A percentile compares a stretch with the other conserved stretches of the same genome.
Conservation (phyloP, 108 stramenopile species). For the Tribonema minus region DNA sequence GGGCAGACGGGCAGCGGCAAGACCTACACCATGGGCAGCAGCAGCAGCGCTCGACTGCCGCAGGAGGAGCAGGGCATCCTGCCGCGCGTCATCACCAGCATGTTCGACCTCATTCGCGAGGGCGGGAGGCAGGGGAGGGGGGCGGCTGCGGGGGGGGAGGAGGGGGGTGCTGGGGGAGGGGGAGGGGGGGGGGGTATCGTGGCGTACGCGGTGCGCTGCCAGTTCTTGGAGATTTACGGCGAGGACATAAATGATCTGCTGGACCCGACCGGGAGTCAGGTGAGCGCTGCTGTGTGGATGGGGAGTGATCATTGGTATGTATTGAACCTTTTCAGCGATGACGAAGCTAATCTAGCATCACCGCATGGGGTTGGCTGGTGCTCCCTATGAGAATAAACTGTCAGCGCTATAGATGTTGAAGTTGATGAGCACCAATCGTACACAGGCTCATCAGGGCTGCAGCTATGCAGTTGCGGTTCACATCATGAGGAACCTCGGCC, state of each 20-base stretch:
- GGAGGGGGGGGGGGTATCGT: neutral
- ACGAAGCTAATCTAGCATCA: too few species aligned
- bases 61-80: constrained; percentile 52
- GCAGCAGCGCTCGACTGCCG: constrained; percentile 49
- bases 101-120: constrained; percentile 42
- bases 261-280: constrained; percentile 44
- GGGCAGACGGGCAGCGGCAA: constrained; percentile 60
- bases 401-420: too few species aligned
- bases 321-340: too few species aligned
- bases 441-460: too few species aligned
- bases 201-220: constrained; percentile 39
- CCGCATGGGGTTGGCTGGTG: too few species aligned
- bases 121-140: too few species aligned
- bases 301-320: too few species aligned
- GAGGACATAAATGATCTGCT: constrained; percentile 60
- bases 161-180: neutral
- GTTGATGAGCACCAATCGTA: too few species aligned
- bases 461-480: too few species aligned
- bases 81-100: constrained; percentile 45
- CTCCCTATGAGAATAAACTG: too few species aligned
- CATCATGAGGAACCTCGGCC: too few species aligned
- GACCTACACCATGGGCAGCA: constrained; percentile 62
- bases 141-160: neutral
- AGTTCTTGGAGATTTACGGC: constrained; percentile 62
- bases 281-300: too few species aligned